A percentile compares a stretch with the other conserved stretches of the same genome.
These are phyloP conservation scores for Zygotorulaspora florentina DNA, from an alignment of 805 yeast species.

Conservation along the genomic window DNA sequence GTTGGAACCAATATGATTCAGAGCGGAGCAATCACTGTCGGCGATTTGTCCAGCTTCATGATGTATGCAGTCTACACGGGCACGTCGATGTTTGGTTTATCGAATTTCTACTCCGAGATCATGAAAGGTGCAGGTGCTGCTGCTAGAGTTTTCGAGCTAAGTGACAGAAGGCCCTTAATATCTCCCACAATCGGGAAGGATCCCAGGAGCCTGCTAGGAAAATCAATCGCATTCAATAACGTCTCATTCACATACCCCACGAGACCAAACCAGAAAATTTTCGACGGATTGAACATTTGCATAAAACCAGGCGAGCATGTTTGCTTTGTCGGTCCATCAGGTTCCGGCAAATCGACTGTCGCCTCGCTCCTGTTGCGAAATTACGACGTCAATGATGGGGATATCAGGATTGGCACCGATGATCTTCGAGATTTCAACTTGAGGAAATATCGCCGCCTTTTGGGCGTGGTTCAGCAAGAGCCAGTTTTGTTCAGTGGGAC, in stretches of 20 bases:
- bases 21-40: conserved; percentile 70
- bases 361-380: conserved; percentile 74
- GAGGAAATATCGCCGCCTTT: conserved; percentile 62
- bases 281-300: conserved; percentile 53
- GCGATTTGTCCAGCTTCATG: conserved; percentile 88
- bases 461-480: conserved; percentile 93
- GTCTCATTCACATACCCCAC: conserved; percentile 81
- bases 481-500: conserved; percentile 86
- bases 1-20: conserved; percentile 82
- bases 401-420: conserved; percentile 58
- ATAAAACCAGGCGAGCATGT: conserved; percentile 81
- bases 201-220: conserved; percentile 30
- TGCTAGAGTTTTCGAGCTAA: conserved; percentile 80
- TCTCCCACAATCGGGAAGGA: conserved; percentile 58
- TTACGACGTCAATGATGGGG: conserved; percentile 72
- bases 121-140: conserved; percentile 99
- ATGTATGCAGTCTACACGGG: conserved; percentile 96
- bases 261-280: conserved; percentile 65
- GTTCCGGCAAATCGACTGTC: conserved; percentile 91
- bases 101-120: conserved; percentile 85
- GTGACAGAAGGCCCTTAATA: conserved; percentile 71
- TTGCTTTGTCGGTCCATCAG: conserved; percentile 95
- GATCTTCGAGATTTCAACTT: conserved; percentile 62
- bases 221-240: conserved; percentile 52
- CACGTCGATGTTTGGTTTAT: conserved; percentile 83